These are phyloP conservation scores for Liquidambar formosana DNA, from an alignment of 164 flowering plant genomes.

Conservation along the genomic window DNA sequence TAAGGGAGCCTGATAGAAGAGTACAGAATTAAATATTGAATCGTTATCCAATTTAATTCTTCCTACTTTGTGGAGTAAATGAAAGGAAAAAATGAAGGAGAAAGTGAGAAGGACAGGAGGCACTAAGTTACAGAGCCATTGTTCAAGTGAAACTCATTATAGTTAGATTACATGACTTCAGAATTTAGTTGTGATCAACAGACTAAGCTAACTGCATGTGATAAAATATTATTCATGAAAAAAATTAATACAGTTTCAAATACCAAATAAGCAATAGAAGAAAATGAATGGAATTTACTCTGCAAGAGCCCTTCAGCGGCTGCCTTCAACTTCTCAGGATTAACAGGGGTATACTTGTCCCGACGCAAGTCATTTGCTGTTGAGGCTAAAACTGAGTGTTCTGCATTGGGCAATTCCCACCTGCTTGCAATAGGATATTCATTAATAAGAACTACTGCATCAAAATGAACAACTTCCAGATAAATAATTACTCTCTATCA, in stretches of 20 bases:
- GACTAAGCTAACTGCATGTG: background rate
- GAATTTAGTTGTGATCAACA: background rate
- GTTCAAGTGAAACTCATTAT: background rate
- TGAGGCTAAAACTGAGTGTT: conserved; percentile 53
- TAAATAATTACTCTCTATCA: background rate
- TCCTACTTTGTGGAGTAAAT: too few relatives aligned
- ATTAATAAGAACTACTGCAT: background rate
- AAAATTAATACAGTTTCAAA: background rate
- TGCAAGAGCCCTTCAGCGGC: conserved; percentile 70
- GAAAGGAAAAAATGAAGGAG: too few relatives aligned
- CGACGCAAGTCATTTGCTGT: conserved; percentile 80
- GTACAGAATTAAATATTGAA: too few relatives aligned
- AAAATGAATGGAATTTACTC: conserved; percentile 38
- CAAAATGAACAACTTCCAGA: background rate
- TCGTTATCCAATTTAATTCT: too few relatives aligned
- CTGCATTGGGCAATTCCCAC: conserved; percentile 68
- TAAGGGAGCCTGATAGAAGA: too few relatives aligned
- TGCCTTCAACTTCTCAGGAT: conserved; percentile 78
- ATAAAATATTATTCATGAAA: background rate
- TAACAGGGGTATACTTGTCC: conserved; percentile 43
- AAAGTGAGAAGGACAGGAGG: background rate
- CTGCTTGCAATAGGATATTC: conserved; percentile 36
- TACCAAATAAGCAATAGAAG: background rate
- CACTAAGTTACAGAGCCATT: background rate
- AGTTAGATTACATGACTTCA: background rate